These are phyloP conservation scores for Fusarium sp. DNA, from an alignment of 2,329 filamentous ascomycete genomes.

Conservation along the genomic window DNA sequence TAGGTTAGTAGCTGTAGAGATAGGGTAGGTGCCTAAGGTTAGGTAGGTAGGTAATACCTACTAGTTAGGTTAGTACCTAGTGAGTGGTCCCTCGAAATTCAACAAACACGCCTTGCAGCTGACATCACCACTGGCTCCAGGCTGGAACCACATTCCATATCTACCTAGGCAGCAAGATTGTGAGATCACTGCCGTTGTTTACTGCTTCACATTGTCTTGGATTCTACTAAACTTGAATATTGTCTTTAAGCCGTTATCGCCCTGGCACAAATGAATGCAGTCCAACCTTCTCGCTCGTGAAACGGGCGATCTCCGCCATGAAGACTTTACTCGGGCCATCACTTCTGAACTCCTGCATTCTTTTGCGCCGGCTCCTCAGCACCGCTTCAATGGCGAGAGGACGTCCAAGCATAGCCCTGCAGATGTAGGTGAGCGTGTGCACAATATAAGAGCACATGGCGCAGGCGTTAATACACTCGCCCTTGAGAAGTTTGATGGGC, in stretches of 20 bases:
- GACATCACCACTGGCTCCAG: conserved; percentile 35
- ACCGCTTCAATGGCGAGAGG: conserved; percentile 72
- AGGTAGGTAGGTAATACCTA: too few relatives aligned
- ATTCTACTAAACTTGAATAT: neutral
- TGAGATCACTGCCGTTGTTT: neutral
- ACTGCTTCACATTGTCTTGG: neutral
- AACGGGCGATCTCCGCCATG: conserved; percentile 71
- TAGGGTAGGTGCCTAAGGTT: neutral
- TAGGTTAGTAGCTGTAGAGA: neutral
- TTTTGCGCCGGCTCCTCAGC: conserved; percentile 72
- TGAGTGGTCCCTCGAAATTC: conserved; percentile 14
- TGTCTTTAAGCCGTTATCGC: neutral
- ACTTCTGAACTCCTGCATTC: conserved; percentile 72
- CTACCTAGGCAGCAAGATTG: neutral
- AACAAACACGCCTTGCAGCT: conserved; percentile 15
- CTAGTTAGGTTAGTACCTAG: neutral
- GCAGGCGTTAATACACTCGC: conserved; percentile 82
- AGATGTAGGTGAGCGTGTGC: conserved; percentile 43
- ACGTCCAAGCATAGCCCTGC: conserved; percentile 18
- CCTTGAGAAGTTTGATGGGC: conserved; percentile 82
- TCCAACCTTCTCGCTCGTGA: conserved; percentile 80
- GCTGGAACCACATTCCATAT: neutral
- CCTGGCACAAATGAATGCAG: conserved; percentile 66
- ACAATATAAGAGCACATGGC: conserved; percentile 71
- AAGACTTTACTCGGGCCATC: conserved; percentile 71